Percentiles rank a stretch among this genome's conserved stretches.
phyloP scores from a whole-genome alignment of 495 filamentous ascomycete species.

The Xylaria grammica region DNA sequence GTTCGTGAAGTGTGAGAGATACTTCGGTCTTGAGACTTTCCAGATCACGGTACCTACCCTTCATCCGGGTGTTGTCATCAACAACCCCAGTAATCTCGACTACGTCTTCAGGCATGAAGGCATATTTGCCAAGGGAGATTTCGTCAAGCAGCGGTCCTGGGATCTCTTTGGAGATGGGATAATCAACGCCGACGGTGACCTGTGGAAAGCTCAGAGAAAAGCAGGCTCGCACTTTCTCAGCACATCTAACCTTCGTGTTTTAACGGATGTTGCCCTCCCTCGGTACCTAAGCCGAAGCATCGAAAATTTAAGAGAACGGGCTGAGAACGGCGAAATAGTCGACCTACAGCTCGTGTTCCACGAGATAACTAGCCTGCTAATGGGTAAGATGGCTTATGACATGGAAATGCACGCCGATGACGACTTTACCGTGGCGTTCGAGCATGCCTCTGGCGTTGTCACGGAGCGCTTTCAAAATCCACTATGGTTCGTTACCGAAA shows the following conservation, averaged over 20 bases:
- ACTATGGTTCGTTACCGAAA: slow-evolving; percentile 60
- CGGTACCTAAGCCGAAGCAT: slow-evolving; percentile 51
- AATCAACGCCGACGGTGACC: slow-evolving; percentile 66
- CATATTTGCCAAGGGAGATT: slow-evolving; percentile 61
- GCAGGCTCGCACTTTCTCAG: slow-evolving; percentile 64
- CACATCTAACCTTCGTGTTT: slow-evolving; percentile 57
- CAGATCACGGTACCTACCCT: slow-evolving; percentile 62
- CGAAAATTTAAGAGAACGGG: slow-evolving; percentile 33
- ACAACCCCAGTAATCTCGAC: slow-evolving; percentile 62
- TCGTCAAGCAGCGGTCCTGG: slow-evolving; percentile 62
- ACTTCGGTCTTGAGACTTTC: slow-evolving; percentile 60
- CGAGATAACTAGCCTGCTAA: slow-evolving; percentile 63
- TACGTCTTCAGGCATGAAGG: slow-evolving; percentile 64
- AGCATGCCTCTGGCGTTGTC: slow-evolving; percentile 62
- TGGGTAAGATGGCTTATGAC: slow-evolving; percentile 67
- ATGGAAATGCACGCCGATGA: slow-evolving; percentile 65
- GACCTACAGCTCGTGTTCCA: slow-evolving; percentile 63
- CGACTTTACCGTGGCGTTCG: slow-evolving; percentile 61
- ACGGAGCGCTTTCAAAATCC: slow-evolving; percentile 67
- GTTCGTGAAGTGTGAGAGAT: slow-evolving; percentile 61
- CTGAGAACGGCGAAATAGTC: slow-evolving; percentile 34
- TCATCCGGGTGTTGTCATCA: slow-evolving; percentile 63
- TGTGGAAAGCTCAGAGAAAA: slow-evolving; percentile 65
- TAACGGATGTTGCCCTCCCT: slow-evolving; percentile 61
- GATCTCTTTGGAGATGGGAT: slow-evolving; percentile 68